Base-by-base conservation (phyloP, 768 basidiomycete genomes). In the Mrakia frigida region DNA sequence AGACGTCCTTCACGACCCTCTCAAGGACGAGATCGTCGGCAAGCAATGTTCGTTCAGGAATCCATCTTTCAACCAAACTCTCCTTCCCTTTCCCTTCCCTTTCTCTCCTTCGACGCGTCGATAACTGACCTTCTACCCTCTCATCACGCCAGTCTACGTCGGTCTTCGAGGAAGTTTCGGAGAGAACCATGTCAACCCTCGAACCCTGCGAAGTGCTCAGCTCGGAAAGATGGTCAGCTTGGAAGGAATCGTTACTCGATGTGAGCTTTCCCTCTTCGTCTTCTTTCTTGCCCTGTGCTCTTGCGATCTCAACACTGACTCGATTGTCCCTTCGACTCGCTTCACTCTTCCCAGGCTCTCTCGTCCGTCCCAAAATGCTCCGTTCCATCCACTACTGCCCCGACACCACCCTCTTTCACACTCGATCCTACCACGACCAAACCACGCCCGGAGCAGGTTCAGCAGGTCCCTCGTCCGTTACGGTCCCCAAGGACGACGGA, bases 361-460 rank as follows among this genome's bases (percentile, higher is more conserved):
- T 99, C 76, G 96, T 98, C 73, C 91, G 97, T 43, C 97, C 97
- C 23, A 99, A 99, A 85, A 96, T 99, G 93, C 88, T 97, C 82
- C 92, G 91, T 82, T 98, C 97, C 16, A 89, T 98, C 65, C 97
- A 99, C 82, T 99, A 91, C 84, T 96, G 94, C 82, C 90, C 91
- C n/a, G 89, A 90, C 74, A 96, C 94, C 25, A 86, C 86, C 71
- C 86, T 88, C 53, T 97, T 95, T 85, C 91, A 94, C 84, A 86
- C 89, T 65, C 90, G 93, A 78, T 88, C 92, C 79, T 99, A 99
- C 83, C 93, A 93, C 80, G 97, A 99, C 84, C 80, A 93, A 6
- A 90, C 91, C 41, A 82, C 82, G 31, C 92, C 93, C 25, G 94
- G 94, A 4, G 78, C 79, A 6, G 93, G 92, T 0, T 88, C 92